Conservation (phyloP, 768 basidiomycete species). For the Trametes elegans region DNA sequence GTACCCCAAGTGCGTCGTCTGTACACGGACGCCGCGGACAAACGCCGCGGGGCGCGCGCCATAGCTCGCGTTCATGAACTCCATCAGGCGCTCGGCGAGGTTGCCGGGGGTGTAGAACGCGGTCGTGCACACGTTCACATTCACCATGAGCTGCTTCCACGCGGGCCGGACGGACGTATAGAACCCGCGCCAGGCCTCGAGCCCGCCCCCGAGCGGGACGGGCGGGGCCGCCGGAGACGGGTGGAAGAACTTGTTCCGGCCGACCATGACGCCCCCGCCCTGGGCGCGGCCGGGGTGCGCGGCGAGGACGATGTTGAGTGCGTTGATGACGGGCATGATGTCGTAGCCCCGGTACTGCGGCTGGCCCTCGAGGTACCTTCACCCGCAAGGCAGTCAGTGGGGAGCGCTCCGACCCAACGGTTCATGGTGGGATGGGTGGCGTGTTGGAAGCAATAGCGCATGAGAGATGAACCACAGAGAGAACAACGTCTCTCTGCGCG, state of each 20-base stretch:
- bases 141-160: slow-evolving; percentile 49
- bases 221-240: slow-evolving; percentile 29
- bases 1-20: slow-evolving; percentile 70
- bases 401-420: slow-evolving; percentile 5
- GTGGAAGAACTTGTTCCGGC: slow-evolving; percentile 55
- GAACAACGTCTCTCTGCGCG: slow-evolving; percentile 4
- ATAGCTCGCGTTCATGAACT: slow-evolving; percentile 47
- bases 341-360: slow-evolving; percentile 43
- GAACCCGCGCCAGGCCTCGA: slow-evolving; percentile 57
- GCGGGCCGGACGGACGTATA: slow-evolving; percentile 40
- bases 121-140: slow-evolving; percentile 52
- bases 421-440: not conserved
- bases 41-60: slow-evolving; percentile 62
- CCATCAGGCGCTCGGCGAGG: slow-evolving; percentile 41
- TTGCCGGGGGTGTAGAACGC: slow-evolving; percentile 45
- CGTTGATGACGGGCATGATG: slow-evolving; percentile 45
- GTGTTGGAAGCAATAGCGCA: not conserved
- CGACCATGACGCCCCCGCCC: slow-evolving; percentile 49
- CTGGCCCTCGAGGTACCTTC: slow-evolving; percentile 46
- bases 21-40: slow-evolving; percentile 62
- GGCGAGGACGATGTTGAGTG: slow-evolving; percentile 49
- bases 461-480: slow-evolving; percentile 13
- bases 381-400: slow-evolving; percentile 7
- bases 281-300: slow-evolving; percentile 38
- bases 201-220: slow-evolving; percentile 46